Evolutionary conservation across 768 basidiomycete genomes (phyloP).

Genomic region (Termitomyces sp.): DNA sequence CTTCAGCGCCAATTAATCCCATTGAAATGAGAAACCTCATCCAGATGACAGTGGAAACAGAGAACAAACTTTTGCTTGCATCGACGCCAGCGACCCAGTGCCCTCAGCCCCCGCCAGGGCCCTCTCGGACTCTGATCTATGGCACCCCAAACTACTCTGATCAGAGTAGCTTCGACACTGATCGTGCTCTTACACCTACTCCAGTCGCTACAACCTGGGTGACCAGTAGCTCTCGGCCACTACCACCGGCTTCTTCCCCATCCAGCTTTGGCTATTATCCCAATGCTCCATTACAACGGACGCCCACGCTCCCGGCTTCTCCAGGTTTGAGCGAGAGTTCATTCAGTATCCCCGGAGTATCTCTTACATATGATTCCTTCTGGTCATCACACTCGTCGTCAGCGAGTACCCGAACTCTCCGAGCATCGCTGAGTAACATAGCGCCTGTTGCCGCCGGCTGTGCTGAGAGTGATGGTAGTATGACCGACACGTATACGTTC

Average conservation of each 20-base stretch:
- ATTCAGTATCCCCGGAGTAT: constrained; percentile 22
- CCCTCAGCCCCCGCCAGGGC: constrained; percentile 2
- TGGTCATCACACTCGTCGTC: constrained; percentile 48
- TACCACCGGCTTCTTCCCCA: constrained; percentile 3
- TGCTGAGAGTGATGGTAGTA: background rate
- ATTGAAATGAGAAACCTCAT: constrained; percentile 7
- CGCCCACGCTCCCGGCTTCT: constrained; percentile 6
- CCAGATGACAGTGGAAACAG: constrained; percentile 10
- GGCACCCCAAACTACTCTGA: background rate
- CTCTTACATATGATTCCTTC: constrained; percentile 56
- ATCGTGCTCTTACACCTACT: background rate
- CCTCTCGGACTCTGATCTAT: background rate
- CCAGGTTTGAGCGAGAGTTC: constrained; percentile 14
- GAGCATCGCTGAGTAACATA: constrained; percentile 9
- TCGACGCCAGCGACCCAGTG: background rate
- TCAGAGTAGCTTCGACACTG: background rate
- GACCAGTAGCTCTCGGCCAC: background rate
- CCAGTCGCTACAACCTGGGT: constrained; percentile 7
- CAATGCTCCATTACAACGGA: constrained; percentile 5
- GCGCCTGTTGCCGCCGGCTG: background rate
- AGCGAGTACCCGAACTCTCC: constrained; percentile 15
- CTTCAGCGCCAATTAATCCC: background rate
- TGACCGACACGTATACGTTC: background rate
- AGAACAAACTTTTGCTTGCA: constrained; percentile 6
- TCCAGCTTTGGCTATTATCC: constrained; percentile 10